Evolutionary conservation across 331 rosid genomes (phyloP).

Genomic region (Quercus tomentella): DNA sequence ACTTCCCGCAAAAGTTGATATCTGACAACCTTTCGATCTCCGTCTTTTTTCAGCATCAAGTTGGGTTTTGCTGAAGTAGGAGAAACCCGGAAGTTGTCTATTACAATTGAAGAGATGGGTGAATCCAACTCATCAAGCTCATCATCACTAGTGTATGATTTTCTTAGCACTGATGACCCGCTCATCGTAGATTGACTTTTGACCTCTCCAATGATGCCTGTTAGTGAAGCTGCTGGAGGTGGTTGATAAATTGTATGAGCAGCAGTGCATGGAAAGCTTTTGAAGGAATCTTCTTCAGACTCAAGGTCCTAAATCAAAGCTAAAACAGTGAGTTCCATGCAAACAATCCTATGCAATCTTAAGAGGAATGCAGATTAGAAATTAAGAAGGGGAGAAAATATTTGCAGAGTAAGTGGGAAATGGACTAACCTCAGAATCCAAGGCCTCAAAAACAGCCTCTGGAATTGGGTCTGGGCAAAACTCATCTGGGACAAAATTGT

Average conservation of each 20-base stretch:
- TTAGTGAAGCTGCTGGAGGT: slow-evolving; percentile 48
- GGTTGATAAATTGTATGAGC: slow-evolving; percentile 57
- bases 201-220: slow-evolving; percentile 42
- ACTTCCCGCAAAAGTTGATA: slow-evolving; percentile 70
- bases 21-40: slow-evolving; percentile 46
- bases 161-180: slow-evolving; percentile 53
- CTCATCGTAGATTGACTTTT: slow-evolving; percentile 41
- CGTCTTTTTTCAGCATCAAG: slow-evolving; percentile 23
- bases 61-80: slow-evolving; percentile 19
- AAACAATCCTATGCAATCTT: background rate
- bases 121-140: slow-evolving; percentile 89
- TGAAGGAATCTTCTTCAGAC: slow-evolving; percentile 40
- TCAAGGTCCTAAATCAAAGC: slow-evolving; percentile 40
- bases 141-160: slow-evolving; percentile 73
- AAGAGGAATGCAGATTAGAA: background rate
- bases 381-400: background rate
- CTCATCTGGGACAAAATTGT: slow-evolving; percentile 87
- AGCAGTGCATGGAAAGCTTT: slow-evolving; percentile 57
- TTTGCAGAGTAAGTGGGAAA: background rate
- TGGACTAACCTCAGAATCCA: slow-evolving; percentile 60
- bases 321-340: background rate
- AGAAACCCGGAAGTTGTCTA: slow-evolving; percentile 38
- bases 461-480: slow-evolving; percentile 79
- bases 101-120: slow-evolving; percentile 54
- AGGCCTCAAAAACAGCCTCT: slow-evolving; percentile 45